phyloP scores from a whole-genome alignment of 179 eudicot genomes.

The Patellifolia procumbens region DNA sequence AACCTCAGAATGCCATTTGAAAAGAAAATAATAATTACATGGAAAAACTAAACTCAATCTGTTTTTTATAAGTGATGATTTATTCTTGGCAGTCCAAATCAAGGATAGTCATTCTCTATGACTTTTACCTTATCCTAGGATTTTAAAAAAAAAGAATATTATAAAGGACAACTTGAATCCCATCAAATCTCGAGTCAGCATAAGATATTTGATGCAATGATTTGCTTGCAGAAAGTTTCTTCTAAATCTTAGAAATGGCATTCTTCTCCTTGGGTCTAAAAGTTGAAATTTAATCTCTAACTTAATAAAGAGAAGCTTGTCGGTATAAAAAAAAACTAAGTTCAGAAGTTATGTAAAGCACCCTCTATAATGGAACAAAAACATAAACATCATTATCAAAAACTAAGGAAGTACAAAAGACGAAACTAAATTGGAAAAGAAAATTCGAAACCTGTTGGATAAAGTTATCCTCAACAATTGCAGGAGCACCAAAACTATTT shows the following conservation, averaged over 20 bases:
- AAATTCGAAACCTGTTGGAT: slow-evolving; percentile 64
- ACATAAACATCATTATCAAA: neutral
- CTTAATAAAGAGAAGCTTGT: neutral
- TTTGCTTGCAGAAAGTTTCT: neutral
- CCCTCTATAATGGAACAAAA: neutral
- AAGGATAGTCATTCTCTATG: neutral
- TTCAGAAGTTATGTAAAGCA: neutral
- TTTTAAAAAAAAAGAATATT: too few relatives aligned
- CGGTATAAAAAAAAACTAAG: neutral
- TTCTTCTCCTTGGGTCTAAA: neutral
- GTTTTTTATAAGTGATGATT: neutral
- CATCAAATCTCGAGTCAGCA: too few relatives aligned
- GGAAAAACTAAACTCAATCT: neutral
- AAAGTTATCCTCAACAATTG: slow-evolving; percentile 90
- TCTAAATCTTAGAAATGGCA: too few relatives aligned
- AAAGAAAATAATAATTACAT: neutral
- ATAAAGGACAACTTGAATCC: too few relatives aligned
- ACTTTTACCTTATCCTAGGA: neutral
- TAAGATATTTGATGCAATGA: neutral
- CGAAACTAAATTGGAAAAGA: neutral
- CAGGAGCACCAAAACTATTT: slow-evolving; percentile 98
- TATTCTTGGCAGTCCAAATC: neutral
- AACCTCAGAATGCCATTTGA: neutral
- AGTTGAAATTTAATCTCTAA: neutral
- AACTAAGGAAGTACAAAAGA: neutral